Conservation (phyloP, 2,329 filamentous ascomycete species). For the Neonectria magnoliae region DNA sequence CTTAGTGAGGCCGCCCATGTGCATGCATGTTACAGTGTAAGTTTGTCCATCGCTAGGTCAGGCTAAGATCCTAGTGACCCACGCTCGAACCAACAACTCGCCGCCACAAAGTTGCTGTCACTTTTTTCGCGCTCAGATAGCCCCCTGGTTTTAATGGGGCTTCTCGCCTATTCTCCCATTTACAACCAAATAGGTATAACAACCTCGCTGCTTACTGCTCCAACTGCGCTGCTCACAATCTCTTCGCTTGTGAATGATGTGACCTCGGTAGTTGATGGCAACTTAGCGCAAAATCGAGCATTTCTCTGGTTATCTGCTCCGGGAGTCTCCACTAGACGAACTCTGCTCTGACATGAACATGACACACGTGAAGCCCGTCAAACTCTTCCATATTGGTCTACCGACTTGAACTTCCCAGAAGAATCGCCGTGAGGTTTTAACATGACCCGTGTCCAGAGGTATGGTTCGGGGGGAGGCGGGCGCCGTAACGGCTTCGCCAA, state of each 20-base stretch:
- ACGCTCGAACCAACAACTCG: not conserved
- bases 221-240: not conserved
- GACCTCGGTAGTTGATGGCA: not conserved
- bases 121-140: not conserved
- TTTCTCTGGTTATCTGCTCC: not conserved
- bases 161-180: not conserved
- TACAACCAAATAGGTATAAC: not conserved
- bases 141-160: not conserved
- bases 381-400: no score
- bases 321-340: not conserved
- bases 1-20: not conserved
- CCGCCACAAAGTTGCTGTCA: not conserved
- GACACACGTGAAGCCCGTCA: not conserved
- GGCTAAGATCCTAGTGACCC: not conserved
- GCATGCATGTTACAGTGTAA: not conserved
- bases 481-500: constrained; percentile 10
- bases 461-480: not conserved
- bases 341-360: not conserved
- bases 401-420: not conserved
- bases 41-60: not conserved
- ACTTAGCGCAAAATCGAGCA: not conserved
- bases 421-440: not conserved
- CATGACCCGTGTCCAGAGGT: not conserved
- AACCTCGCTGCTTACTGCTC: not conserved
- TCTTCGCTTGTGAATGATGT: not conserved